Evolutionary conservation across 345 rosid genomes (phyloP), one percentile per base, ranked within the genome.

Genomic region (Pistacia integerrima): DNA sequence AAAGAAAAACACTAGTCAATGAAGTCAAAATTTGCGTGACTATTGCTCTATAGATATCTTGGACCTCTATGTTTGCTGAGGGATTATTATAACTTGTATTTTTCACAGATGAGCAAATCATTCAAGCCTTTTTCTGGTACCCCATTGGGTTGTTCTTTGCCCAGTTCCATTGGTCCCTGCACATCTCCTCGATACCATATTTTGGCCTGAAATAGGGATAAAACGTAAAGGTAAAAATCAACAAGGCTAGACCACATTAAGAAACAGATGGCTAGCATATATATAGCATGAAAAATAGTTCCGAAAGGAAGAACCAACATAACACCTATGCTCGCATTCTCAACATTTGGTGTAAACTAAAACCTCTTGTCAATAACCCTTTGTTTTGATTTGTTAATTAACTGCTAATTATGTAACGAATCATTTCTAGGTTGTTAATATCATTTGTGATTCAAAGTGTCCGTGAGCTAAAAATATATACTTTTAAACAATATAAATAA

Each of bases 141-240:
- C 99, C 99, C 94, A 87, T 86, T 77, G 97, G 98, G 74, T 93
- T 91, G 33, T 84, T 90, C 80, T 87, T 80, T 36, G 92, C 97
- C 98, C 99, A 93, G 16, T 90, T 93, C 99, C 99, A 96, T 44
- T 96, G 99, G 74, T 92, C 97, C 80, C 92, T 84, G 88, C 99
- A 93, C 97, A 96, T 93, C 78, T 93, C 98, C 22, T 79, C 90
- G 1, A 92, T 85, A 58, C 98, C 98, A 84, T 91, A 96, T 80
- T 90, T 89, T 60, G 97, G 97, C 91, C 99, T 96, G 88, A 41
- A 70, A 76, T 69, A 13, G 4, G n/a, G 58, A 70, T 57, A 5
- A 58, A 41, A 59, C 7, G 17, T 18, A 63, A 9, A 20, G 14
- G 28, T 36, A 71, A 25, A 25, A 67, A 49, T 55, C 6, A 30